Conservation (phyloP, 1,139 yeast species). For the Yamadazyma sp. region DNA sequence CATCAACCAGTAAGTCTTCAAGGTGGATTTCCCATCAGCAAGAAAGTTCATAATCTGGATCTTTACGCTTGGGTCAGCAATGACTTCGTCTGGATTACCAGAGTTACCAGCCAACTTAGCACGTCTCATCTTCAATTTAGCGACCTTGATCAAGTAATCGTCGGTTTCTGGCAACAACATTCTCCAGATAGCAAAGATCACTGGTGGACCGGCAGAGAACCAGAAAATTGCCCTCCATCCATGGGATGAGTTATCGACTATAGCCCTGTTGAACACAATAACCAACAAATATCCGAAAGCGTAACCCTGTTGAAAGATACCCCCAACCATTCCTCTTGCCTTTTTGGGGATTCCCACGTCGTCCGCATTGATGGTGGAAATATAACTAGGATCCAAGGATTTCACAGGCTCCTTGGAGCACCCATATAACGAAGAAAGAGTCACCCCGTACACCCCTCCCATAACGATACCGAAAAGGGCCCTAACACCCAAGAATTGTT, state of each 20-base stretch:
- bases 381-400: constrained; percentile 9
- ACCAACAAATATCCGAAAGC: constrained; percentile 46
- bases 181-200: constrained; percentile 38
- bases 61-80: constrained; percentile 6
- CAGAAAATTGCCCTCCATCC: constrained; percentile 45
- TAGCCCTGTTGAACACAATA: constrained; percentile 42
- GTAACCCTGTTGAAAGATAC: constrained; percentile 45
- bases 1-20: constrained; percentile 39
- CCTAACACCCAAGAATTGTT: constrained; percentile 40
- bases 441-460: constrained; percentile 45
- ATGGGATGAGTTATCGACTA: constrained; percentile 17
- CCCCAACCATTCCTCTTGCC: constrained; percentile 43
- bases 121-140: constrained; percentile 17
- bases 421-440: constrained; percentile 40
- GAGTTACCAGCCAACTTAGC: constrained; percentile 3
- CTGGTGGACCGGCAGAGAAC: constrained; percentile 46
- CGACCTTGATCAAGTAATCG: constrained; percentile 28
- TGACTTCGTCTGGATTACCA: constrained; percentile 7
- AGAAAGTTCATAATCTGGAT: constrained; percentile 15
- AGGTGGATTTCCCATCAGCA: constrained; percentile 25
- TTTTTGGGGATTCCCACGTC: constrained; percentile 29
- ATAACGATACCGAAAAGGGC: constrained; percentile 44
- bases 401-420: constrained; percentile 25
- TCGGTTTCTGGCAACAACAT: constrained; percentile 39
- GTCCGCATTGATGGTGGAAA: constrained; percentile 9